Conservation (phyloP, 495 filamentous ascomycete species). For the Elasticomyces elasticus region DNA sequence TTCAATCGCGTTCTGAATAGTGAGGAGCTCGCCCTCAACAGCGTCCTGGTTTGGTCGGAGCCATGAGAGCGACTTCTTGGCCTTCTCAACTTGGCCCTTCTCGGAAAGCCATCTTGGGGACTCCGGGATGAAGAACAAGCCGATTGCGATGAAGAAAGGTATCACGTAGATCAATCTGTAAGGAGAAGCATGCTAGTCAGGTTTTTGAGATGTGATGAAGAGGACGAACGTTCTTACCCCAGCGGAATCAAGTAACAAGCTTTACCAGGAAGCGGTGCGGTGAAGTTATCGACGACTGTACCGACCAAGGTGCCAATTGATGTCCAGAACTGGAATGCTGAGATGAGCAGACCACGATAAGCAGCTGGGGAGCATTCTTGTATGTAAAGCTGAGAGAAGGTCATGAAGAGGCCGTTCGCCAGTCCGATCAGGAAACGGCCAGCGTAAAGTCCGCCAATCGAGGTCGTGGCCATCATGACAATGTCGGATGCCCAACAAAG, state of each 20-base stretch:
- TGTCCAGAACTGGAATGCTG: slow-evolving; percentile 41
- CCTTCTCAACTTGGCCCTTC: slow-evolving; percentile 40
- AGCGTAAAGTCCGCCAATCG: slow-evolving; percentile 45
- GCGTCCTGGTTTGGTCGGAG: slow-evolving; percentile 38
- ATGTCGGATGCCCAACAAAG: slow-evolving; percentile 42
- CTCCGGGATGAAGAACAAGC: slow-evolving; percentile 52
- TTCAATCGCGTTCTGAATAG: slow-evolving; percentile 8
- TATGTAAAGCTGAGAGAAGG: slow-evolving; percentile 50
- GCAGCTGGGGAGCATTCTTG: slow-evolving; percentile 44
- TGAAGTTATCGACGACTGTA: slow-evolving; percentile 54
- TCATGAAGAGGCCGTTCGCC: slow-evolving; percentile 49
- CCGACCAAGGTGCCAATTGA: slow-evolving; percentile 47
- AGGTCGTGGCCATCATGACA: slow-evolving; percentile 48
- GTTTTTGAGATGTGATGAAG: no score
- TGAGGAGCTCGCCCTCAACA: slow-evolving; percentile 37
- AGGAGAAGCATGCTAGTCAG: no score
- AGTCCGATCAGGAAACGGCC: slow-evolving; percentile 48
- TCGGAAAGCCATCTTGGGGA: slow-evolving; percentile 54
- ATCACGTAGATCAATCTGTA: slow-evolving; percentile 44
- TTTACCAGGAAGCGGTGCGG: slow-evolving; percentile 37
- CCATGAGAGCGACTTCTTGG: slow-evolving; percentile 37
- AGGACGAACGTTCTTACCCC: no score
- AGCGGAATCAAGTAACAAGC: slow-evolving; percentile 49
- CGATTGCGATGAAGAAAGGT: slow-evolving; percentile 41
- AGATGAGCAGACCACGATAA: slow-evolving; percentile 43